These are phyloP conservation scores for Castanea crenata DNA, from an alignment of 306 rosid species.

Conservation along the genomic window DNA sequence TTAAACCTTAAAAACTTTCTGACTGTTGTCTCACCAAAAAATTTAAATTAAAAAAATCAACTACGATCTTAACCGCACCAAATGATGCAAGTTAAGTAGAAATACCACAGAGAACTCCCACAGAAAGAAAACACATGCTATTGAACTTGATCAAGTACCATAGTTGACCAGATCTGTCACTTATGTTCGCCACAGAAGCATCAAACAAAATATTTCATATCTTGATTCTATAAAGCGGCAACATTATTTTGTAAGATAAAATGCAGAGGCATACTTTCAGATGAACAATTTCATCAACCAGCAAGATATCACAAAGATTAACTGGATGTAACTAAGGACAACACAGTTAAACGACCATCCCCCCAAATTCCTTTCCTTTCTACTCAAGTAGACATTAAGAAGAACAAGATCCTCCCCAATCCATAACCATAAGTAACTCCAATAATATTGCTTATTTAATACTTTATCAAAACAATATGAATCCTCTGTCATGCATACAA, in stretches of 20 bases:
- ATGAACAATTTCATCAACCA: slow-evolving; percentile 19
- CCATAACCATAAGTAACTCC: slow-evolving; percentile 18
- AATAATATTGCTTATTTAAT: slow-evolving; percentile 17
- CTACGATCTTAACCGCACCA: neutral
- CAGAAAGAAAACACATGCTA: neutral
- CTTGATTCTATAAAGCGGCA: slow-evolving; percentile 3
- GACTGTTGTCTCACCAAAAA: neutral
- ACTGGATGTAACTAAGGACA: neutral
- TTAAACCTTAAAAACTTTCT: slow-evolving; percentile 3
- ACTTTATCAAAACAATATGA: slow-evolving; percentile 17
- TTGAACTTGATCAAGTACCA: slow-evolving; percentile 5
- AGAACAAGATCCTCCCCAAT: slow-evolving; percentile 14
- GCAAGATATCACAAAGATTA: neutral
- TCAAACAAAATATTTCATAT: neutral
- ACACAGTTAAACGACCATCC: too few relatives aligned
- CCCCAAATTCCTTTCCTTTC: neutral
- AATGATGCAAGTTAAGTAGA: neutral
- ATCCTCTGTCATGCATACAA: slow-evolving; percentile 28
- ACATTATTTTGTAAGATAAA: neutral
- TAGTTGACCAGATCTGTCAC: neutral
- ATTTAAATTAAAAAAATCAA: neutral
- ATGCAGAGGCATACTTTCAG: neutral
- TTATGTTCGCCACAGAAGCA: neutral
- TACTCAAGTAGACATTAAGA: neutral
- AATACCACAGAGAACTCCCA: neutral